These are phyloP conservation scores for Cryptococcus sp. DNA, from an alignment of 1,284 basidiomycete species.

Conservation along the genomic window DNA sequence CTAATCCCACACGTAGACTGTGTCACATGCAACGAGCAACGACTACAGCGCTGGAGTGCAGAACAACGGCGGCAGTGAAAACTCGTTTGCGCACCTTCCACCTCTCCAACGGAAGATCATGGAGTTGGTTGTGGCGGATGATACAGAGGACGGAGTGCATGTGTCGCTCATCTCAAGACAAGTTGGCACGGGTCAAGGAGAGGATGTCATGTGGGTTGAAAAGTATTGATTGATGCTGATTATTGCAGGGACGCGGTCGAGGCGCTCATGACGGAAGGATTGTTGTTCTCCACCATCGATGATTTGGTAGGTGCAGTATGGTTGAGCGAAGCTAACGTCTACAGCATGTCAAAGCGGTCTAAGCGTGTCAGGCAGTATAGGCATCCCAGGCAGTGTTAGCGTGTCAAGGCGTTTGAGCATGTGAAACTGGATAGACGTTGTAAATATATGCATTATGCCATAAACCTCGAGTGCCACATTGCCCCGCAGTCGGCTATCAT, in stretches of 20 bases:
- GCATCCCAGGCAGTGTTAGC: not conserved
- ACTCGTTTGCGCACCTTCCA: slow-evolving; percentile 60
- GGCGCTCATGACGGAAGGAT: slow-evolving; percentile 66
- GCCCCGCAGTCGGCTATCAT: not conserved
- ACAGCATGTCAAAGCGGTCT: slow-evolving; percentile 32
- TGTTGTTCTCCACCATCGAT: slow-evolving; percentile 68
- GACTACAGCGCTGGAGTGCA: slow-evolving; percentile 40
- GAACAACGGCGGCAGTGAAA: slow-evolving; percentile 14
- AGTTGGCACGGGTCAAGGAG: slow-evolving; percentile 31
- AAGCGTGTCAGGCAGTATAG: not conserved
- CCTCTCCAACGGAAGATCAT: slow-evolving; percentile 67
- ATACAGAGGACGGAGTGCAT: slow-evolving; percentile 62
- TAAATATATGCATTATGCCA: not conserved
- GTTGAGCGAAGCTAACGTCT: not conserved
- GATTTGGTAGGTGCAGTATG: slow-evolving; percentile 54
- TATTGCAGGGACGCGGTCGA: slow-evolving; percentile 64
- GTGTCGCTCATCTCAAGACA: slow-evolving; percentile 61
- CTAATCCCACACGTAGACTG: not conserved
- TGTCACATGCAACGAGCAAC: slow-evolving; percentile 16
- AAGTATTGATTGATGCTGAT: not conserved
- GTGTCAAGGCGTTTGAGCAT: not conserved
- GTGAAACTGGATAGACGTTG: not conserved
- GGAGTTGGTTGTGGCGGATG: slow-evolving; percentile 58
- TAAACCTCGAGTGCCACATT: not conserved
- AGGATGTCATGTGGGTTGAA: slow-evolving; percentile 54